Conservation (phyloP, 345 rosid species). For the Moricandia moricandioides region DNA sequence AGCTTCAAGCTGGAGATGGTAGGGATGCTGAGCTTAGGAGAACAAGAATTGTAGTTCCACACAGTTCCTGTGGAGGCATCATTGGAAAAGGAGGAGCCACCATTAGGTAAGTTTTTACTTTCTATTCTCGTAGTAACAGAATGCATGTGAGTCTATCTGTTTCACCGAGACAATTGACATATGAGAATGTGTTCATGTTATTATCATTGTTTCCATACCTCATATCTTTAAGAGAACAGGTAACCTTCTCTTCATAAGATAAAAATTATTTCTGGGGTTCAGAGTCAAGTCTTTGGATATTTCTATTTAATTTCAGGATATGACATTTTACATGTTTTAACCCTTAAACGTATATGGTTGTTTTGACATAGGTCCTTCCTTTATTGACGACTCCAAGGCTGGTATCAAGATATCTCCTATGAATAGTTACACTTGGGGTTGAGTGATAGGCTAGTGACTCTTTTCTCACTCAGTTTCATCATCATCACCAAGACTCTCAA, state of each 20-base stretch:
- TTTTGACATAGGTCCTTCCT: background rate
- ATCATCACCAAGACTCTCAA: background rate
- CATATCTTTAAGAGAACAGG: background rate
- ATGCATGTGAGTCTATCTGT: background rate
- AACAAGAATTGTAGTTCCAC: background rate
- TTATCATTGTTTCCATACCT: background rate
- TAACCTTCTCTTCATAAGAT: background rate
- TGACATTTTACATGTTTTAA: background rate
- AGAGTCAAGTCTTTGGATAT: background rate
- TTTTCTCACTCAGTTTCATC: background rate
- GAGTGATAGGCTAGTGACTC: slow-evolving; percentile 11
- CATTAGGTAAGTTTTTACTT: background rate
- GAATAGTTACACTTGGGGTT: background rate
- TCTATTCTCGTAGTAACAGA: background rate
- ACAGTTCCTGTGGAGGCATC: background rate
- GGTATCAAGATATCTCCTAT: slow-evolving; percentile 14
- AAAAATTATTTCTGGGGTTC: background rate
- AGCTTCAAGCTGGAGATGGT: background rate
- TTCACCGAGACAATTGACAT: background rate
- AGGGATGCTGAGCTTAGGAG: background rate
- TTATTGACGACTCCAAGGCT: slow-evolving; percentile 6
- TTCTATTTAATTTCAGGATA: background rate
- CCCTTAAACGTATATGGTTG: background rate
- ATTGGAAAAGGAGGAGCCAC: background rate
- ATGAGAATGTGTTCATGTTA: background rate